Percentiles rank a stretch among this genome's conserved stretches.
Conservation (phyloP, 2,329 filamentous ascomycete species). For the Mycogone perniciosa region DNA sequence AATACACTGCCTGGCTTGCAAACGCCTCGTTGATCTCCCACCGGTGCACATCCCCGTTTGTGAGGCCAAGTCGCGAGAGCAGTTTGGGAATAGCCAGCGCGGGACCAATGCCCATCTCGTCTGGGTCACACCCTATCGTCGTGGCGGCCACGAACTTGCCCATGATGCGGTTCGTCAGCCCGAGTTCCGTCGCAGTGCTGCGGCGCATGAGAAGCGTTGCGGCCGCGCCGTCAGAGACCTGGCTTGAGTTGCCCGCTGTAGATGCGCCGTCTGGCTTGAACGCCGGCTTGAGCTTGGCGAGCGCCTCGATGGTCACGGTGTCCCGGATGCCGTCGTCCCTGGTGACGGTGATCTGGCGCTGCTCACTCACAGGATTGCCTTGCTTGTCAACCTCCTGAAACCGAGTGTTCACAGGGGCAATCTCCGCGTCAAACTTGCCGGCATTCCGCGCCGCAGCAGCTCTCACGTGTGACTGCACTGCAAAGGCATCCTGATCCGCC, state of each 20-base stretch:
- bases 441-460: constrained; percentile 63
- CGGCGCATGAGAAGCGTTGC: constrained; percentile 79
- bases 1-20: constrained; percentile 62
- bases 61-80: constrained; percentile 60
- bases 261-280: constrained; percentile 69
- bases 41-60: constrained; percentile 63
- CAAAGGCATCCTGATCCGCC: constrained; percentile 77
- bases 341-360: constrained; percentile 59
- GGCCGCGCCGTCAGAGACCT: constrained; percentile 83
- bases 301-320: constrained; percentile 59
- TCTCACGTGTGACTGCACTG: constrained; percentile 65
- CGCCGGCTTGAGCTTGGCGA: constrained; percentile 77
- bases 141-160: constrained; percentile 76
- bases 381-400: constrained; percentile 59
- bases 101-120: constrained; percentile 92
- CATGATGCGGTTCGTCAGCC: constrained; percentile 62
- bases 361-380: constrained; percentile 48
- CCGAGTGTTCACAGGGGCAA: constrained; percentile 69
- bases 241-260: constrained; percentile 81
- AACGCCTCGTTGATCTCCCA: constrained; percentile 94
- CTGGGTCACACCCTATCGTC: constrained; percentile 72
- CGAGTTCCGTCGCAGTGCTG: constrained; percentile 68
- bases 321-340: constrained; percentile 79
- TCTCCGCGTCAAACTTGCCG: constrained; percentile 71
- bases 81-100: constrained; percentile 80